A percentile compares a stretch with the other conserved stretches of the same genome.
Evolutionary conservation across 495 filamentous ascomycete genomes (phyloP).

Genomic region (Hyphodiscus hymeniophilus): DNA sequence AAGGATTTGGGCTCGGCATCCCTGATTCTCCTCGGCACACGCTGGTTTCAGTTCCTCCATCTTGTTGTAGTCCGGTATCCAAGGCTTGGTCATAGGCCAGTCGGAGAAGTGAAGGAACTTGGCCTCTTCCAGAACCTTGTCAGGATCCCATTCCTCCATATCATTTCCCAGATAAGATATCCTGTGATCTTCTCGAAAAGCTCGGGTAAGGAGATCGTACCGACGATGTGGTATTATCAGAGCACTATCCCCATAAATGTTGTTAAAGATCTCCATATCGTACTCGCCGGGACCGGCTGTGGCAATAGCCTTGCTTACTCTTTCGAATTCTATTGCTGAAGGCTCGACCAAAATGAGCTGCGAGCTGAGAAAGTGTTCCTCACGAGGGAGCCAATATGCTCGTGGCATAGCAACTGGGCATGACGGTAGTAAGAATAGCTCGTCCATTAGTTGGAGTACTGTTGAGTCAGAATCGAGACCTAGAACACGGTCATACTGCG

Average conservation of each 20-base stretch:
- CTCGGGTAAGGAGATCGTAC: conserved; percentile 61
- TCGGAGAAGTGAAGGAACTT: conserved; percentile 78
- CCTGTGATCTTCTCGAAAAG: conserved; percentile 53
- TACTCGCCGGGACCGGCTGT: conserved; percentile 36
- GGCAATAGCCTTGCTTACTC: conserved; percentile 42
- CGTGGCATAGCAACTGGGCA: conserved; percentile 55
- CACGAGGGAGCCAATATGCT: conserved; percentile 59
- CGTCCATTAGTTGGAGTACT: conserved; percentile 58
- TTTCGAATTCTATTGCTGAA: conserved; percentile 42
- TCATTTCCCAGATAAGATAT: conserved; percentile 56
- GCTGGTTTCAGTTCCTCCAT: conserved; percentile 50
- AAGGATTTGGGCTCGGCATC: conserved; percentile 55
- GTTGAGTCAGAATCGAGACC: conserved; percentile 67
- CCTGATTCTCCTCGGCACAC: conserved; percentile 34
- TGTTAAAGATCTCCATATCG: conserved; percentile 71
- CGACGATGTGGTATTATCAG: conserved; percentile 68
- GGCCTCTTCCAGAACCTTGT: conserved; percentile 52
- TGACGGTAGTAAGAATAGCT: conserved; percentile 61
- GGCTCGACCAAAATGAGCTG: conserved; percentile 62
- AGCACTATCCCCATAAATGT: conserved; percentile 56
- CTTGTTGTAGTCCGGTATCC: conserved; percentile 53
- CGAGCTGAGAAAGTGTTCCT: conserved; percentile 36
- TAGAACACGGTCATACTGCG: conserved; percentile 45
- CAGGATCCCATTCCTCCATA: conserved; percentile 61
- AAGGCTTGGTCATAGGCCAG: conserved; percentile 74